Evolutionary conservation across 169 alveolate species (phyloP).

Genomic region (Babesia caballi): DNA sequence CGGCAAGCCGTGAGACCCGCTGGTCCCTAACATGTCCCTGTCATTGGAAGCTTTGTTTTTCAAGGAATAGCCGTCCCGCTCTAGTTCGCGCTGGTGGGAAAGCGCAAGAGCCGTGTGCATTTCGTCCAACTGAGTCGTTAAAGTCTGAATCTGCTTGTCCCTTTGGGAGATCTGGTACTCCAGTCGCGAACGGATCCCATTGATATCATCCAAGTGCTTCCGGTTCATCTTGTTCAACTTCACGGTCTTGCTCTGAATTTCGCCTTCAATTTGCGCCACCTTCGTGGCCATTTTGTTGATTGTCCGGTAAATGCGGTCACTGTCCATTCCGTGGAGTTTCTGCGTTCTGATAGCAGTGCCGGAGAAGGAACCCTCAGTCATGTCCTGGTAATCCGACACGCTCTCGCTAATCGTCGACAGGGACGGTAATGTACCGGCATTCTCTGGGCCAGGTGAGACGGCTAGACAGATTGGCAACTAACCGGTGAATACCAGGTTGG

Average conservation of each 20-base stretch:
- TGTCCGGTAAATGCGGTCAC: slow-evolving; percentile 29
- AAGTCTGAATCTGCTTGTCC: slow-evolving; percentile 53
- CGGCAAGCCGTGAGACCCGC: too few relatives aligned
- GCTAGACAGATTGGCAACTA: neutral
- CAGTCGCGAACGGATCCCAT: slow-evolving; percentile 30
- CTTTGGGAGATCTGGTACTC: slow-evolving; percentile 48
- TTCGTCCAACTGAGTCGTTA: slow-evolving; percentile 57
- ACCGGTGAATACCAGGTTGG: slow-evolving; percentile 12
- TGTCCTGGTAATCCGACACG: neutral
- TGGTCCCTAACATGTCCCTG: too few relatives aligned
- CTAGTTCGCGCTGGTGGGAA: slow-evolving; percentile 62
- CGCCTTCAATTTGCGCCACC: slow-evolving; percentile 48
- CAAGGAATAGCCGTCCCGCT: slow-evolving; percentile 21
- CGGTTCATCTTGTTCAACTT: slow-evolving; percentile 56
- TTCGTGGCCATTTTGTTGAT: slow-evolving; percentile 58
- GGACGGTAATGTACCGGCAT: neutral
- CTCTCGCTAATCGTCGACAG: neutral
- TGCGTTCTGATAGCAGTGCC: neutral
- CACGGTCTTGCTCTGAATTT: slow-evolving; percentile 39
- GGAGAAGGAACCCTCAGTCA: neutral
- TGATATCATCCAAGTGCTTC: slow-evolving; percentile 45
- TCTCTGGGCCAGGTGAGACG: neutral
- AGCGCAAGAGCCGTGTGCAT: slow-evolving; percentile 67
- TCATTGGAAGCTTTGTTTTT: too few relatives aligned
- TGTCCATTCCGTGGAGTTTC: slow-evolving; percentile 14